phyloP scores from a whole-genome alignment of 805 yeast genomes.

The Saturnispora besseyi region DNA sequence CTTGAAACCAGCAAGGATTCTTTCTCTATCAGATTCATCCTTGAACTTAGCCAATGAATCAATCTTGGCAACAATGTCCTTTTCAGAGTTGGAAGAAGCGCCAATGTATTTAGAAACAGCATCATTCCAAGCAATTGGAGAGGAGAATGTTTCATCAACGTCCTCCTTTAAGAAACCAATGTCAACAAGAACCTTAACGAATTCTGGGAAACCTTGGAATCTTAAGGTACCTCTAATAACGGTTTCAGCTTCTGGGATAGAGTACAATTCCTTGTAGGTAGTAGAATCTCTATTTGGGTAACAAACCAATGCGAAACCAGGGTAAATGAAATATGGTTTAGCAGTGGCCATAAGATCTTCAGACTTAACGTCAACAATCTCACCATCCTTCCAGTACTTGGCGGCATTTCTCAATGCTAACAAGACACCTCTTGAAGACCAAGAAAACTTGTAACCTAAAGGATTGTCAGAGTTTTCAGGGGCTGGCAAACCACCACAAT shows the following conservation, averaged over 20 bases:
- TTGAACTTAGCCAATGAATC: slow-evolving; percentile 73
- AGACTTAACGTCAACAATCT: slow-evolving; percentile 68
- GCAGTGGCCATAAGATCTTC: slow-evolving; percentile 94
- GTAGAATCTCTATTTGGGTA: slow-evolving; percentile 99
- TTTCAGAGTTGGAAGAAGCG: slow-evolving; percentile 58
- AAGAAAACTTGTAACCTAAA: slow-evolving; percentile 95
- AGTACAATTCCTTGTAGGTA: slow-evolving; percentile 80
- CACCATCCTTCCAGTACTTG: slow-evolving; percentile 78
- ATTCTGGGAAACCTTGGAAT: slow-evolving; percentile 98
- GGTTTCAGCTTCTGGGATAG: slow-evolving; percentile 95
- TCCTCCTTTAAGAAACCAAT: slow-evolving; percentile 85
- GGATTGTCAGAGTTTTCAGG: slow-evolving; percentile 98
- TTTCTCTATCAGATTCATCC: slow-evolving; percentile 69
- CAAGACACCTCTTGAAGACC: slow-evolving; percentile 98
- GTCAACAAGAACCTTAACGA: slow-evolving; percentile 90
- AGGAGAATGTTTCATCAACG: slow-evolving; percentile 47
- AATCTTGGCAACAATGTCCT: slow-evolving; percentile 69
- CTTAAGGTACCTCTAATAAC: slow-evolving; percentile 95
- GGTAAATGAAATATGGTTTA: slow-evolving; percentile 89
- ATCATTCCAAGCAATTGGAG: slow-evolving; percentile 72
- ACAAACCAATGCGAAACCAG: slow-evolving; percentile 89
- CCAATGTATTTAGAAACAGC: slow-evolving; percentile 72
- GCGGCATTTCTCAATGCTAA: slow-evolving; percentile 94
- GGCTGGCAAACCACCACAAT: slow-evolving; percentile 98
- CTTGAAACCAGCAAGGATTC: slow-evolving; percentile 78